phyloP scores from a whole-genome alignment of 2,329 filamentous ascomycete genomes.

The Neoascochyta sp. region DNA sequence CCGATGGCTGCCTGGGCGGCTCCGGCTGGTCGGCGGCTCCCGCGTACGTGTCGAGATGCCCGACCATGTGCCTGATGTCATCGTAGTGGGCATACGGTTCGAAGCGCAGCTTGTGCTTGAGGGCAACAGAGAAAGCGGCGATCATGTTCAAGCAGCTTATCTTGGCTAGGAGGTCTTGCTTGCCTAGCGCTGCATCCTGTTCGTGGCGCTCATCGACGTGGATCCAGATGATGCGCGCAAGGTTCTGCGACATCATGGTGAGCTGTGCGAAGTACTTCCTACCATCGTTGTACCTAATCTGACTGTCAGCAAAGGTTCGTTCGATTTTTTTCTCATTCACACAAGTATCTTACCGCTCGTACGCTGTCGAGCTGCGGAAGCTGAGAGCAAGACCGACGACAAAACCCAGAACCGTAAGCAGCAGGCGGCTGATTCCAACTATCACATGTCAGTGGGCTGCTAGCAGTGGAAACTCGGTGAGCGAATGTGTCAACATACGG shows the following conservation, averaged over 20 bases:
- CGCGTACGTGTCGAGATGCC: slow-evolving; percentile 71
- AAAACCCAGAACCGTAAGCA: slow-evolving; percentile 77
- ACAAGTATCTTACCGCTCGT: too few species aligned
- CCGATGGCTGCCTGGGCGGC: slow-evolving; percentile 25
- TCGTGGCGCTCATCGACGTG: slow-evolving; percentile 59
- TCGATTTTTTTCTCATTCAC: too few species aligned
- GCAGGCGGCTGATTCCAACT: slow-evolving; percentile 59
- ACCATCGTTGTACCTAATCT: slow-evolving; percentile 54
- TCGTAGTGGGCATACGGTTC: slow-evolving; percentile 74
- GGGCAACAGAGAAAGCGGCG: slow-evolving; percentile 66
- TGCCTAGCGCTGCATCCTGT: slow-evolving; percentile 48
- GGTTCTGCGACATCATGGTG: slow-evolving; percentile 52
- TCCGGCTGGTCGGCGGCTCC: slow-evolving; percentile 41
- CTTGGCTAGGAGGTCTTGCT: slow-evolving; percentile 66
- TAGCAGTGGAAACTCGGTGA: not conserved
- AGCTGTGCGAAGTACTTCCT: slow-evolving; percentile 60
- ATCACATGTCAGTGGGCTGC: slow-evolving; percentile 13
- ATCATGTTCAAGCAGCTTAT: slow-evolving; percentile 65
- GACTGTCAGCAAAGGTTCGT: too few species aligned
- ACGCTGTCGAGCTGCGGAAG: slow-evolving; percentile 71
- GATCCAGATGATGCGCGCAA: slow-evolving; percentile 74
- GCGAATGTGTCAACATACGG: slow-evolving; percentile 14
- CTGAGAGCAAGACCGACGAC: slow-evolving; percentile 71
- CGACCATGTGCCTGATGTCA: slow-evolving; percentile 65
- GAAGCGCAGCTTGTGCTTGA: slow-evolving; percentile 85